Conservation (phyloP, 176 grass and related monocot species). For the Oryza coarctata region DNA sequence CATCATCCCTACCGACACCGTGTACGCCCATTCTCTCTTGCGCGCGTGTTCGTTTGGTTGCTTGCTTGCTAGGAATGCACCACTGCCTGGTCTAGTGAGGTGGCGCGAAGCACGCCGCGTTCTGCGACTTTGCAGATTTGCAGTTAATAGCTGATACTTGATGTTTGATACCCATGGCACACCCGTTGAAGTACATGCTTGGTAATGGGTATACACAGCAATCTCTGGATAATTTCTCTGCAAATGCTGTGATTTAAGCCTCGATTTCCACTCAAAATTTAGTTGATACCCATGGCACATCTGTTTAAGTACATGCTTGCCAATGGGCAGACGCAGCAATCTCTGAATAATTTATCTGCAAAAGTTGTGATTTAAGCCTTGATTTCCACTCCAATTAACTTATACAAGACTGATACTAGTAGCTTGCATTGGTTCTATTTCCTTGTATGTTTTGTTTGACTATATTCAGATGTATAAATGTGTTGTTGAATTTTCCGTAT, state of each 20-base stretch:
- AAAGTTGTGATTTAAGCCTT: not conserved
- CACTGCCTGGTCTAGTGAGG: not conserved
- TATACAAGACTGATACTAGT: not conserved
- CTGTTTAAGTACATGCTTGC: not conserved
- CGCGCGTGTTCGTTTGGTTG: not conserved
- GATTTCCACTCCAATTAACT: not conserved
- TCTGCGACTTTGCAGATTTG: not conserved
- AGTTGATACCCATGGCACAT: not conserved
- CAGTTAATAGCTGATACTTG: not conserved
- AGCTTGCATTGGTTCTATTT: not conserved
- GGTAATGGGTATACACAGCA: not conserved
- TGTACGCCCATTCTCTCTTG: constrained; percentile 41
- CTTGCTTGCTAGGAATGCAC: not conserved
- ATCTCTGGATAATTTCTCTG: not conserved
- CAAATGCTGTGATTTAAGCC: not conserved
- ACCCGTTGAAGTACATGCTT: not conserved
- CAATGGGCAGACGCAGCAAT: no score
- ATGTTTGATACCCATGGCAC: not conserved
- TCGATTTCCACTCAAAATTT: no score
- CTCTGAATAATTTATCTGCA: not conserved
- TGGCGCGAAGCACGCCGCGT: no score
- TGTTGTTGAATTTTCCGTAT: not conserved
- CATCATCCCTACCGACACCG: constrained; percentile 84
- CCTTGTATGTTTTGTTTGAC: not conserved
- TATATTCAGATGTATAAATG: not conserved